Evolutionary conservation across 495 filamentous ascomycete genomes (phyloP).

Genomic region (Daldinia loculata): DNA sequence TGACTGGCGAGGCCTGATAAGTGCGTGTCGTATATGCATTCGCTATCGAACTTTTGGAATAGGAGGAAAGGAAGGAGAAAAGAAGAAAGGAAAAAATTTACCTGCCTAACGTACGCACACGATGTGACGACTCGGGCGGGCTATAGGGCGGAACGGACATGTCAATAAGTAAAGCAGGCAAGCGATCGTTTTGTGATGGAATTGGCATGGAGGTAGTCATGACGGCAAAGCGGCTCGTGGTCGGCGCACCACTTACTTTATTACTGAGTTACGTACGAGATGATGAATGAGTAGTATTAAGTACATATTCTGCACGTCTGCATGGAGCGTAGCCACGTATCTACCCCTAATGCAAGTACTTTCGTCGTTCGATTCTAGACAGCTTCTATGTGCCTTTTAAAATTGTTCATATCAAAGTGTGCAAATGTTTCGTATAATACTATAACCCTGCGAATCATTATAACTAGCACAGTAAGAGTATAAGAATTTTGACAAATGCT

Average conservation of each 20-base stretch:
- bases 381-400: no score
- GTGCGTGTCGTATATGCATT: neutral
- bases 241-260: constrained; percentile 22
- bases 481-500: no score
- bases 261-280: constrained; percentile 4
- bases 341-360: neutral
- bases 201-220: neutral
- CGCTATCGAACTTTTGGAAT: neutral
- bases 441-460: no score
- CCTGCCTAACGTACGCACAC: neutral
- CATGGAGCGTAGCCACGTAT: neutral
- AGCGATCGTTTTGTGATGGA: constrained; percentile 2
- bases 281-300: constrained; percentile 1
- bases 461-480: no score
- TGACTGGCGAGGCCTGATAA: constrained; percentile 44
- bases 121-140: constrained; percentile 21
- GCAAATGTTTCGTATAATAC: no score
- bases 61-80: neutral
- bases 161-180: constrained; percentile 1
- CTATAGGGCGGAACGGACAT: neutral
- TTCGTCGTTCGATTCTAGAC: no score
- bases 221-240: constrained; percentile 19
- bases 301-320: neutral
- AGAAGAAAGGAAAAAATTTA: neutral
- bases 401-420: no score